Evolutionary conservation across 1,139 yeast species (phyloP).

Genomic region (Blastobotrys indianensis): DNA sequence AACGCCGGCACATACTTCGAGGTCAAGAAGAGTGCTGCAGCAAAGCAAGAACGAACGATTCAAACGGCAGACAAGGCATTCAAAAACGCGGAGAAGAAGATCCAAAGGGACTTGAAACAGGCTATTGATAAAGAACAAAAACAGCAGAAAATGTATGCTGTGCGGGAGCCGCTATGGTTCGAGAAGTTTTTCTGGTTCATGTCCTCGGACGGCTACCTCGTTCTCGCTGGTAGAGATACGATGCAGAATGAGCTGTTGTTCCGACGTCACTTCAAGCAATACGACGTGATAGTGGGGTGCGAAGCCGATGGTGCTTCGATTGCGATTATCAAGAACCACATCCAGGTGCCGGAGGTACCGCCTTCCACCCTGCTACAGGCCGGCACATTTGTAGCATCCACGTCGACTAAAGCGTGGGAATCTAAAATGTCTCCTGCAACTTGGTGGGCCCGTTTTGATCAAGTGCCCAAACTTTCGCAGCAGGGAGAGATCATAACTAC

Average conservation of each 20-base stretch:
- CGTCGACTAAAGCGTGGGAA: conserved; percentile 90
- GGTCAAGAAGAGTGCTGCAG: conserved; percentile 66
- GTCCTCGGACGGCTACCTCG: conserved; percentile 80
- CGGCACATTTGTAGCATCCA: conserved; percentile 65
- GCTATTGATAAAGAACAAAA: conserved; percentile 61
- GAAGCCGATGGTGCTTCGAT: conserved; percentile 71
- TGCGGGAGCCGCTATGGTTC: conserved; percentile 79
- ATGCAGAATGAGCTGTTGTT: conserved; percentile 81
- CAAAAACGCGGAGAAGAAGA: conserved; percentile 76
- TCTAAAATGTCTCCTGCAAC: conserved; percentile 73
- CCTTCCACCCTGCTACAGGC: conserved; percentile 89
- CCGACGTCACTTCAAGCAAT: conserved; percentile 64
- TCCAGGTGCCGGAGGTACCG: conserved; percentile 49
- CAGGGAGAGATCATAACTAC: conserved; percentile 56
- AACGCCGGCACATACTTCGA: conserved; percentile 86
- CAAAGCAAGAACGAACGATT: conserved; percentile 76
- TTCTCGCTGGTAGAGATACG: conserved; percentile 80
- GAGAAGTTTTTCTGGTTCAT: conserved; percentile 93
- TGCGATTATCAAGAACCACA: conserved; percentile 72
- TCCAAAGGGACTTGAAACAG: conserved; percentile 63
- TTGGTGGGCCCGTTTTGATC: conserved; percentile 69
- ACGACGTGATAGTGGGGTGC: conserved; percentile 68
- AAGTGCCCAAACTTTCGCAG: conserved; percentile 64
- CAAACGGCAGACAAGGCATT: conserved; percentile 73
- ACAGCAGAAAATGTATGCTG: conserved; percentile 43